Evolutionary conservation across 805 yeast genomes (phyloP), one percentile per base, ranked within the genome.

Genomic region (Ogataea methylovora): DNA sequence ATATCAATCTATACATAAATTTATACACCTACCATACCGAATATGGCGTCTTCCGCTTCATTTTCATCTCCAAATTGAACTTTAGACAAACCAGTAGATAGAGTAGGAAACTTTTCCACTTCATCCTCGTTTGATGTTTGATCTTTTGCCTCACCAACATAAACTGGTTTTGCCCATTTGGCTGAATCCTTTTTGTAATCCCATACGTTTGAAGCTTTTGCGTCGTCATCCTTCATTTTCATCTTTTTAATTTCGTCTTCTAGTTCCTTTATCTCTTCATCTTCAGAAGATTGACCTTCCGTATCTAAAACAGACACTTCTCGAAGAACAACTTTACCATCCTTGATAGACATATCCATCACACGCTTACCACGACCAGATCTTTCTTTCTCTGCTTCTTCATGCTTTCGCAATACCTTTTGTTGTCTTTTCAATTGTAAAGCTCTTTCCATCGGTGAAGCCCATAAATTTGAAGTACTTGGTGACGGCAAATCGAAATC

Each of bases 371-470:
- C 88, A 30, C 86, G 69, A 0, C 96, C 97, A 1, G 71, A 52
- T 25, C 86, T 61, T 22, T 71, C 73, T 32, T 61, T 61, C 28
- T 76, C 80, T 24, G 65, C 56, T 30, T 72, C 74, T 38, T 83
- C 83, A 49, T 75, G 68, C 39, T 75, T 76, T 9, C 88, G 65
- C 38, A 78, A 52, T 39, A 75, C 79, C 38, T 79, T 71, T 49
- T 92, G 97, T 53, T 88, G 97, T 44, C 76, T 76, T 54, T 87
- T 86, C 46, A 92, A 61, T 52, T 84, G 86, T 37, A 86, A 63
- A 0, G 97, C 97, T 45, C 92, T 73, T 46, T 94, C 97, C 34
- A 79, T 69, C 0, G 81, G 79, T 1, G 95, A 79, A 0, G 94
- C 78, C 97, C 98, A 92, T 41, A 80, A 62, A 44, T 74, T 80